Evolutionary conservation across 2,329 filamentous ascomycete species (phyloP).

Genomic region (Botrytis galanthina): DNA sequence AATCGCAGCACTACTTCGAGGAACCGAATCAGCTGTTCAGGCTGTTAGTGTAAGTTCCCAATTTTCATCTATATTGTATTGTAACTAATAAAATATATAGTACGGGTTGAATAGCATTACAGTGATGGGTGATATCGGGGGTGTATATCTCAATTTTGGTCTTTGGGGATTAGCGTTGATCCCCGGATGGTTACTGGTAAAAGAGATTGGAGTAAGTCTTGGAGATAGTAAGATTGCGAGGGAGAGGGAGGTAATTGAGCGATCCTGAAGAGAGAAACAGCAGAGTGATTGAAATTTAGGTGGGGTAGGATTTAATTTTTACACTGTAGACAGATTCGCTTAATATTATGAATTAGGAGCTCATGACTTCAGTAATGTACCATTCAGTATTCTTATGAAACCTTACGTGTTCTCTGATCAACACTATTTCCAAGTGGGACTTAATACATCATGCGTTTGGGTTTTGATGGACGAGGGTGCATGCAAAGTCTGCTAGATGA

Average conservation of each 20-base stretch:
- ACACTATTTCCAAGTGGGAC: neutral
- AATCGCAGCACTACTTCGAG: constrained; percentile 64
- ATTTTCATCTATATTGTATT: neutral
- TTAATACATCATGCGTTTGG: neutral
- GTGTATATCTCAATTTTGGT: constrained; percentile 67
- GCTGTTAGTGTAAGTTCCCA: constrained; percentile 55
- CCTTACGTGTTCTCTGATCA: neutral
- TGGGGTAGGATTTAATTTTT: neutral
- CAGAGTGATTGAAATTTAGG: too few species aligned
- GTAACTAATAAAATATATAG: constrained; percentile 29
- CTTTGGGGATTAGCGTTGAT: constrained; percentile 63
- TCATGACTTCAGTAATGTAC: neutral
- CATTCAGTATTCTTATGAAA: neutral
- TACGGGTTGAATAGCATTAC: constrained; percentile 64
- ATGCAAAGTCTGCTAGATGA: too few species aligned
- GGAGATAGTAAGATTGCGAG: constrained; percentile 32
- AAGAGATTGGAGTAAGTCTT: constrained; percentile 33
- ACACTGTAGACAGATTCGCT: neutral
- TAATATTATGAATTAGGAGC: neutral
- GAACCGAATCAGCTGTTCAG: constrained; percentile 71
- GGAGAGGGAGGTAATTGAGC: constrained; percentile 20
- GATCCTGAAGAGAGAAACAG: neutral
- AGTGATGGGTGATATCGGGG: constrained; percentile 63
- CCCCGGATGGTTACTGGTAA: constrained; percentile 66
- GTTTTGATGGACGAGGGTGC: neutral